Conservation (phyloP, 2,329 filamentous ascomycete genomes). For the Aspergillus luchuensis region DNA sequence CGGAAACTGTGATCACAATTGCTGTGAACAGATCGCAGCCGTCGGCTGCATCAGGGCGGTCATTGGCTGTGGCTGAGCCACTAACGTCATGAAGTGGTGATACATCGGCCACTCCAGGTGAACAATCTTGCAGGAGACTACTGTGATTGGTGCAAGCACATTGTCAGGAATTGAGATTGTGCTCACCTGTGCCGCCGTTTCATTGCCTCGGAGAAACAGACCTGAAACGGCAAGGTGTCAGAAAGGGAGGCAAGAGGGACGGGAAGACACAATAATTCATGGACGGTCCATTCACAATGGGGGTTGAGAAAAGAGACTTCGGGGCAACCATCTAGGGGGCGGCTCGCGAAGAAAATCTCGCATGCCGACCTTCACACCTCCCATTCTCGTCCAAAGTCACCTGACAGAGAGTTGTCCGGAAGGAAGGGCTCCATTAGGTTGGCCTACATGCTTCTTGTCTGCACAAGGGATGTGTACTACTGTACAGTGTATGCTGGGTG, state of each 20-base stretch:
- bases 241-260: constrained; percentile 6
- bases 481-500: no score
- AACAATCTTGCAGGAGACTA: not conserved
- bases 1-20: not conserved
- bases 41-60: not conserved
- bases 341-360: constrained; percentile 6
- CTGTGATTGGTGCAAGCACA: constrained; percentile 1
- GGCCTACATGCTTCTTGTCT: not conserved
- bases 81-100: constrained; percentile 7
- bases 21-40: not conserved
- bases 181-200: constrained; percentile 6
- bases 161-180: constrained; percentile 1
- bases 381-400: not conserved
- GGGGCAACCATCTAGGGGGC: constrained; percentile 3
- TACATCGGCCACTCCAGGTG: not conserved
- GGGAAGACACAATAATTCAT: not conserved
- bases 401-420: not conserved
- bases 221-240: constrained; percentile 21
- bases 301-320: not conserved
- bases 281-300: not conserved
- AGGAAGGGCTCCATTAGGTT: not conserved
- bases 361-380: not conserved
- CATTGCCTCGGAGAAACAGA: constrained; percentile 12
- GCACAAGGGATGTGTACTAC: not conserved
- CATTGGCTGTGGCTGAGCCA: constrained; percentile 7